Evolutionary conservation across 768 basidiomycete species (phyloP), one percentile per base, ranked within the genome.

Genomic region (Boletus subparvulus): DNA sequence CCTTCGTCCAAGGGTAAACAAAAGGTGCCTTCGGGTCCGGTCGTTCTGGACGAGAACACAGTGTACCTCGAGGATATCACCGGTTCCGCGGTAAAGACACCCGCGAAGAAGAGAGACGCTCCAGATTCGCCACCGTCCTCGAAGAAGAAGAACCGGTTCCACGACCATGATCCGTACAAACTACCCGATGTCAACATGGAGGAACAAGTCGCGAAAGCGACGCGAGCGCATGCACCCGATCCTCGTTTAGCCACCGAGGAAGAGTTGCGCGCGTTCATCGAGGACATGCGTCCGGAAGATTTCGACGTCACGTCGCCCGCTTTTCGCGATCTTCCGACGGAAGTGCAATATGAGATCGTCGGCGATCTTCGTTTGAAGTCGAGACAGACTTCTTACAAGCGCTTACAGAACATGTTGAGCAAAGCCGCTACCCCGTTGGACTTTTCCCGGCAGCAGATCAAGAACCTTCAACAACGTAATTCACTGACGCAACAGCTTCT

Each of bases 281-380:
- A 98, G 56, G 91, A 95, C 44, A 95, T 98, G 87, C 85, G 88
- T 2, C 94, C 95, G 0, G 94, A 94, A 65, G 94, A 98, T 66
- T 92, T 98, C 64, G 96, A 98, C 67, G 83, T 97, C 53, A 81
- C 86, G 17, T 94, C 94, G 2, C 82, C 92, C 6, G 92, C 87
- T 19, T 99, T 99, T 69, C 83, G 87, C 24, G 90, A 92, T 59
- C 83, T 98, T 3, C 95, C 97, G 3, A 96, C 93, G 0, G 95
- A 98, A 70, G 85, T 97, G 21, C 94, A 99, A 65, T 99, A 98
- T 73, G 97, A 99, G 75, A 96, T 99, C 61, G 87, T 98, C 35
- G 95, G 96, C 51, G 97, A 99, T 75, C 78, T 98, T 47, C 85
- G 97, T 4, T 78, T 97, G 54, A 94, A 94, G 72, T 98, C 95